phyloP scores from a whole-genome alignment of 2,329 filamentous ascomycete genomes.

The Coniosporium uncinatum region DNA sequence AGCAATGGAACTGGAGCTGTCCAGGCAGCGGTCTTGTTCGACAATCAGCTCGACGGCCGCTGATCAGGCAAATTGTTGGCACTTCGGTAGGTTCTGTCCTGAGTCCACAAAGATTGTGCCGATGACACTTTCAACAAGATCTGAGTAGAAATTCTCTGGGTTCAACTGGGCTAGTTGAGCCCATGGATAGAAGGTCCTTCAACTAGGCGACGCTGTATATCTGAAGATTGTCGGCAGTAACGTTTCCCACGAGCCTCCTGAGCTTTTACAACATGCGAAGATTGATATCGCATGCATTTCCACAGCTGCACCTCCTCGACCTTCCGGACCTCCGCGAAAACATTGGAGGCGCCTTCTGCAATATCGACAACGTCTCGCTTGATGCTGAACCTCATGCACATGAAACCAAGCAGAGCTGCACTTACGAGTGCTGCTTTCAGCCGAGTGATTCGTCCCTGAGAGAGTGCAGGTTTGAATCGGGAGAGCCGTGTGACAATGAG shows the following conservation, averaged over 20 bases:
- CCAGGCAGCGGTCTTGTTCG: too few species aligned
- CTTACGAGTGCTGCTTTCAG: too few species aligned
- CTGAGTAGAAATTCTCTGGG: constrained; percentile 74
- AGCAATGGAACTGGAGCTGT: too few species aligned
- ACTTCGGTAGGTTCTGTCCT: constrained; percentile 51
- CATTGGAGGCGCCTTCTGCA: too few species aligned
- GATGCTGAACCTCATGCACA: too few species aligned
- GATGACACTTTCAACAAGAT: constrained; percentile 75
- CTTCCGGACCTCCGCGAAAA: too few species aligned
- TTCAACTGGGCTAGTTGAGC: constrained; percentile 57
- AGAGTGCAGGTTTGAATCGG: too few species aligned
- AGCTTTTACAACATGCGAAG: not conserved
- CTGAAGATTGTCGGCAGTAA: not conserved
- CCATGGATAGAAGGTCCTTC: constrained; percentile 70
- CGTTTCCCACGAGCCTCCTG: not conserved
- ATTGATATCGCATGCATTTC: not conserved
- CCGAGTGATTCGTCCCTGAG: too few species aligned
- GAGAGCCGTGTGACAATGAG: constrained; percentile 2
- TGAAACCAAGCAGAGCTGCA: too few species aligned
- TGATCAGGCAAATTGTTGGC: constrained; percentile 30
- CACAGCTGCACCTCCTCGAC: too few species aligned
- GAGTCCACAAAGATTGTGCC: constrained; percentile 84
- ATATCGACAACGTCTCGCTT: too few species aligned
- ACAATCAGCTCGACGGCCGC: not conserved
- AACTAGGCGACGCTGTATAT: not conserved